Evolutionary conservation across 768 basidiomycete species (phyloP), one percentile per base, ranked within the genome.

Genomic region (Leccinellum albellum): DNA sequence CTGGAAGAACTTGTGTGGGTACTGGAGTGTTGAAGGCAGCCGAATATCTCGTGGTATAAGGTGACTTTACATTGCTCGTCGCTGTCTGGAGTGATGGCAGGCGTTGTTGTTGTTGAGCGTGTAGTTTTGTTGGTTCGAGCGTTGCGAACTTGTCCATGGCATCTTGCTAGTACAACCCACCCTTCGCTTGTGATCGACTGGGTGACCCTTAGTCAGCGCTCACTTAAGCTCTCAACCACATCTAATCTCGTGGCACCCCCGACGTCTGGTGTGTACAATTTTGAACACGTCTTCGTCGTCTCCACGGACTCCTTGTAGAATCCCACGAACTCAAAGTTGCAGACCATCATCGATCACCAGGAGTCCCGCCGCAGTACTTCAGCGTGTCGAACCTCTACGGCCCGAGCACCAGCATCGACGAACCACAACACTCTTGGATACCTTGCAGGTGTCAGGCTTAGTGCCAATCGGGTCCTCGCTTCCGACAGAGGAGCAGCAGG

Each of bases 81-180:
- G 50, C 24, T 10, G 57, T 35, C 14, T 24, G 26, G 0, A 51
- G 15, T 31, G 59, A 26, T 9, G 55, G 15, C 15, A 48, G n/a
- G 6, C 70, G 64, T 29, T 70, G 68, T 15, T 70, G 68, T 15
- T 74, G 67, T 3, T 69, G 70, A 53, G 77, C 65, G 66, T 86
- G 79, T 17, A 88, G 73, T 53, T 78, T 82, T 23, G 82, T 81
- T 3, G 93, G 92, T 68, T 93, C 88, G 40, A 95, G 82, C 0
- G 90, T 82, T n/a, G 84, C 78, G 73, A 94, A 94, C 73, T 89
- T 90, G 75, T 95, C 87, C 91, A 92, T 90, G 57, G 59, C 58
- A 54, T 54, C 54, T 12, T 59, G 64, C 46, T 48, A 60, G 46
- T 14, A 10, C 46, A 50, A 42, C 32, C 28, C 51, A 21, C 21